Conservation (phyloP, 257 asterid species). For the Solanum tarijense region DNA sequence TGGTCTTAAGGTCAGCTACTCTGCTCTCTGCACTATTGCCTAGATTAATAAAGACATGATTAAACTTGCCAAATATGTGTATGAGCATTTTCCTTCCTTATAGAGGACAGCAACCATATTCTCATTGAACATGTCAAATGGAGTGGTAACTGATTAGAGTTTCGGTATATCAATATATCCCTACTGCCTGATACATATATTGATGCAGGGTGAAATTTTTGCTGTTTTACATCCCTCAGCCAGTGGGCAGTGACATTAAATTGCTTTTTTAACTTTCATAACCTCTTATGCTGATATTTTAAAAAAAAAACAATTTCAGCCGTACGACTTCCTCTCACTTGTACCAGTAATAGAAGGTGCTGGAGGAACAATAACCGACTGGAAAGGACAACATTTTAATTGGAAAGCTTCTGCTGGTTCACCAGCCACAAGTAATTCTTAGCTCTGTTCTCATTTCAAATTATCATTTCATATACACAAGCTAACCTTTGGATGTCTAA, state of each 20-base stretch:
- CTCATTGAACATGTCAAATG: neutral
- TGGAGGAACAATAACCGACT: slow-evolving; percentile 85
- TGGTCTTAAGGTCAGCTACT: slow-evolving; percentile 70
- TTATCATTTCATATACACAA: neutral
- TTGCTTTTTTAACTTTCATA: neutral
- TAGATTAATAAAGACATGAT: neutral
- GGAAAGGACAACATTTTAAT: slow-evolving; percentile 57
- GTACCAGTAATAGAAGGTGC: slow-evolving; percentile 95
- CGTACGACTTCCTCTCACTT: slow-evolving; percentile 90
- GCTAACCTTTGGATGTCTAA: neutral
- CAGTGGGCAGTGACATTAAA: neutral
- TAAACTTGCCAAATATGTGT: neutral
- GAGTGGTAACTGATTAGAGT: neutral
- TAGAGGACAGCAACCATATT: neutral
- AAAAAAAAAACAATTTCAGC: slow-evolving; percentile 32
- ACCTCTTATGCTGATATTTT: neutral
- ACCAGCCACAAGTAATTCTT: slow-evolving; percentile 40
- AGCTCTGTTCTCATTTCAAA: neutral
- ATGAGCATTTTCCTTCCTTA: neutral
- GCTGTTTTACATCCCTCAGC: neutral
- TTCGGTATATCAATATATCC: neutral
- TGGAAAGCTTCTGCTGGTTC: slow-evolving; percentile 85
- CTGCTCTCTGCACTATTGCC: neutral
- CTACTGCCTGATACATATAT: neutral
- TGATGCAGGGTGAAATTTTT: neutral